phyloP scores from a whole-genome alignment of 306 rosid genomes.

The Casuarina equisetifolia region DNA sequence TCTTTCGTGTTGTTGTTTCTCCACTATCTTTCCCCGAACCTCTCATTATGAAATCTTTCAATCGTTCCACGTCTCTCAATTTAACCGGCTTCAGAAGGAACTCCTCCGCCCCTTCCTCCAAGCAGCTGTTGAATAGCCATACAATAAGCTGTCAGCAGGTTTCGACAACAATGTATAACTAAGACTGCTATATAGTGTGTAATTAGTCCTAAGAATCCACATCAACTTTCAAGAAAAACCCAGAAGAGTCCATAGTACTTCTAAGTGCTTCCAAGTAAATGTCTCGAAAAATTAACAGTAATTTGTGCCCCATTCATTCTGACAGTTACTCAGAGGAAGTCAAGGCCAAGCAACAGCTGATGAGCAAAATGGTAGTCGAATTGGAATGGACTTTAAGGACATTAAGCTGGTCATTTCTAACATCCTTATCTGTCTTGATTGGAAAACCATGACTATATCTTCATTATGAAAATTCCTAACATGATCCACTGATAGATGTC shows the following conservation, averaged over 20 bases:
- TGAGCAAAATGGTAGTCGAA: too few relatives aligned
- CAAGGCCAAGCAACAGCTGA: too few relatives aligned
- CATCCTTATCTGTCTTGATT: neutral
- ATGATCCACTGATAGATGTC: neutral
- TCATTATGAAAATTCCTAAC: neutral
- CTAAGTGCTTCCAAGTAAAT: neutral
- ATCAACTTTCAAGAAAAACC: neutral
- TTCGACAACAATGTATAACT: neutral
- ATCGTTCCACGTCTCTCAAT: slow-evolving; percentile 75
- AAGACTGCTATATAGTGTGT: neutral
- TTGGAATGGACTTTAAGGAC: neutral
- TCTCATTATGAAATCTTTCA: slow-evolving; percentile 63
- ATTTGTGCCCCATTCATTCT: too few relatives aligned
- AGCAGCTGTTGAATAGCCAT: slow-evolving; percentile 50
- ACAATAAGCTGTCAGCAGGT: slow-evolving; percentile 10
- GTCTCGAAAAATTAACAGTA: too few relatives aligned
- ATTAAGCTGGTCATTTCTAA: neutral
- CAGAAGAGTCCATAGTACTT: neutral
- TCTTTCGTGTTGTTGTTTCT: slow-evolving; percentile 37
- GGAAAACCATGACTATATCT: neutral
- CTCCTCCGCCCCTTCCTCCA: slow-evolving; percentile 98
- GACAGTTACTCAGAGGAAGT: too few relatives aligned
- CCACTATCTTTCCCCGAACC: slow-evolving; percentile 51
- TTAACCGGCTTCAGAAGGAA: slow-evolving; percentile 85
- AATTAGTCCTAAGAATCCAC: neutral